Evolutionary conservation across 495 filamentous ascomycete genomes (phyloP), one percentile per base, ranked within the genome.

Genomic region (Podospora appendiculata): DNA sequence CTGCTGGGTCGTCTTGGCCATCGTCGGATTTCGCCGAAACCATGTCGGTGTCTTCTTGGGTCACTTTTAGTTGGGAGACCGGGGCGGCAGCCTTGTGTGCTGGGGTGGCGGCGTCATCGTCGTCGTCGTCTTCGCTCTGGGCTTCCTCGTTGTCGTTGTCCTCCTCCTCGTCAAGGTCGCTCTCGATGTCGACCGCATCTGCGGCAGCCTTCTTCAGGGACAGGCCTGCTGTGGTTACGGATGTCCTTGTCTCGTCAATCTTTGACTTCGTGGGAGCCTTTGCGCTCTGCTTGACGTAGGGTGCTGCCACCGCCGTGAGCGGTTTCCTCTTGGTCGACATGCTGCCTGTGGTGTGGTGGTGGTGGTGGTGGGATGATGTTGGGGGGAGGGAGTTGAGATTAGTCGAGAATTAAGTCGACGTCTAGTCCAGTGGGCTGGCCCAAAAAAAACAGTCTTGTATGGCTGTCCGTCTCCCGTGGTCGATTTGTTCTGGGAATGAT

Each of bases 161-260:
- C 25, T 66, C 60, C 12, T 63, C 68, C 51, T 68, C 60, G 18
- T 73, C 64, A 36, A 76, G 70, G 45, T 75, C 83, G 67, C 78
- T 81, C 19, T 79, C 80, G 42, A 83, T 79, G 47, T 79, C 72
- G 56, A 83, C 75, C 50, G 41, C 58, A 53, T 59, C 75, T 50
- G 19, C 44, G 12, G 56, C 44, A 33, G 48, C 47, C 44, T 58
- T 67, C 16, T 60, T 60, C 50, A 47, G 43, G 13, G 63, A 57
- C 8, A 58, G 45, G 9, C 58, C 63, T 25, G 25, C 25, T 8
- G 54, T 58, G 8, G 71, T 70, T 13, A 96, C 85, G 5, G 85
- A 77, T 40, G 87, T 75, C 50, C 72, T 80, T 13, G 86, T 82
- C 62, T 95, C 89, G 66, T 95, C 83, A 42, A 95, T 82, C 35